These are phyloP conservation scores for Cercophora scortea DNA, from an alignment of 495 filamentous ascomycete species.

Conservation along the genomic window DNA sequence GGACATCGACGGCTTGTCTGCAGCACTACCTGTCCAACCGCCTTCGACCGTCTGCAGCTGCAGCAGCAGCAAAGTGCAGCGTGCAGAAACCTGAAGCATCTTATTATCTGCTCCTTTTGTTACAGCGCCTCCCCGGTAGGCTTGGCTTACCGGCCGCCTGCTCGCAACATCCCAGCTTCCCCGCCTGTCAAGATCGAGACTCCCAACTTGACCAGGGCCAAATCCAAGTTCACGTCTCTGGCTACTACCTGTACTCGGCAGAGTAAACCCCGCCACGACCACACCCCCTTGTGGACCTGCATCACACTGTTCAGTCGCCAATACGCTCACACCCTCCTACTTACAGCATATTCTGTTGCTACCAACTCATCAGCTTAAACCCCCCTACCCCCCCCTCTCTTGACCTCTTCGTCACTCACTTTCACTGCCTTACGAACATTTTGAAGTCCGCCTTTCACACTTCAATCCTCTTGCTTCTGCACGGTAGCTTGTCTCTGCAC, in stretches of 20 bases:
- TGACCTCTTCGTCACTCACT: neutral
- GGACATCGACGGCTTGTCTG: too few species aligned
- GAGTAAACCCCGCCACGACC: slow-evolving; percentile 10
- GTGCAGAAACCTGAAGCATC: slow-evolving; percentile 8
- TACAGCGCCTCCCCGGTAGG: neutral
- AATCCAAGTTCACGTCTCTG: neutral
- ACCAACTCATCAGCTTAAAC: neutral
- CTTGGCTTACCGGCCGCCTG: slow-evolving; percentile 3
- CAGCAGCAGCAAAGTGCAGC: slow-evolving; percentile 1
- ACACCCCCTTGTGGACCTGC: slow-evolving; percentile 12
- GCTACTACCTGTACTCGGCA: slow-evolving; percentile 10
- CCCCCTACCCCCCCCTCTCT: neutral
- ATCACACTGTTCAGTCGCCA: slow-evolving; percentile 3
- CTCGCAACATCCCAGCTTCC: neutral
- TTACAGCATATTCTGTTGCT: neutral
- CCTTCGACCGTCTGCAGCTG: too few species aligned
- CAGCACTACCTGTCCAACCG: too few species aligned
- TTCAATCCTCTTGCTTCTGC: too few species aligned
- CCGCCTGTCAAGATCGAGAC: slow-evolving; percentile 1
- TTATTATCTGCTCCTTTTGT: neutral
- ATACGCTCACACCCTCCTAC: neutral
- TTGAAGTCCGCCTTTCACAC: neutral
- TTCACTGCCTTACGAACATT: too few species aligned
- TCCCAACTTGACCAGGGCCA: neutral
- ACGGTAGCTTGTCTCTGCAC: too few species aligned